phyloP scores from a whole-genome alignment of 108 stramenopile genomes.

The Pseudonitzschia delicatissima region DNA sequence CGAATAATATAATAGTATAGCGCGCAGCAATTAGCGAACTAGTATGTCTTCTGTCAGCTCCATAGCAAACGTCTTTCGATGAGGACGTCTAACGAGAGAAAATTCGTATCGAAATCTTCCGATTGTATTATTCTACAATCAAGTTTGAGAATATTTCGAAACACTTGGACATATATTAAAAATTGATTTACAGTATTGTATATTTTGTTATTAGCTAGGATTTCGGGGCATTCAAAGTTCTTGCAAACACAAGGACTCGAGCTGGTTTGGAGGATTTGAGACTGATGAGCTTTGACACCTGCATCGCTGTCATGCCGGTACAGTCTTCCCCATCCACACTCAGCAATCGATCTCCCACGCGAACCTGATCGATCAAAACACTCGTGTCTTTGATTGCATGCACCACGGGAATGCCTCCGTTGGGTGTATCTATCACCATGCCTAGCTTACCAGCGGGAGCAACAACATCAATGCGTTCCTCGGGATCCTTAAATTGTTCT shows the following conservation, averaged over 20 bases:
- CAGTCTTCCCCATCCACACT: slow-evolving; percentile 84
- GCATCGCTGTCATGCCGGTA: slow-evolving; percentile 73
- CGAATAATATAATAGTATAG: too few species aligned
- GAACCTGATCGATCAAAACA: slow-evolving; percentile 59
- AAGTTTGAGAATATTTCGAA: too few species aligned
- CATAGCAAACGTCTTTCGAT: too few species aligned
- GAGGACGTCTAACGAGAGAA: too few species aligned
- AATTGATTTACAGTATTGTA: too few species aligned
- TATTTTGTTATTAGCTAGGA: too few species aligned
- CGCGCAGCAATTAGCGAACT: too few species aligned
- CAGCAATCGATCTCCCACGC: slow-evolving; percentile 71
- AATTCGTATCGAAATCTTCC: too few species aligned
- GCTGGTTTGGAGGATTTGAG: slow-evolving; percentile 42
- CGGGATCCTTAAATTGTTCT: slow-evolving; percentile 45
- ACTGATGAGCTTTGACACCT: slow-evolving; percentile 76
- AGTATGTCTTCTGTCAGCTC: too few species aligned
- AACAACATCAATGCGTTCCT: slow-evolving; percentile 46
- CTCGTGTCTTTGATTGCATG: slow-evolving; percentile 83
- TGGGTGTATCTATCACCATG: slow-evolving; percentile 85
- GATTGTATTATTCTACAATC: too few species aligned
- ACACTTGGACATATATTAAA: too few species aligned
- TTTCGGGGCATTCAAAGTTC: slow-evolving; percentile 18
- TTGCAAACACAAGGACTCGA: slow-evolving; percentile 43
- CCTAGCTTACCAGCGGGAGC: slow-evolving; percentile 79
- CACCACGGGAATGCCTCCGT: slow-evolving; percentile 69